A percentile compares a stretch with the other conserved stretches of the same genome.
These are phyloP conservation scores for Paramecium primaurelia DNA, from an alignment of 73 alveolate genomes.

Conservation along the genomic window DNA sequence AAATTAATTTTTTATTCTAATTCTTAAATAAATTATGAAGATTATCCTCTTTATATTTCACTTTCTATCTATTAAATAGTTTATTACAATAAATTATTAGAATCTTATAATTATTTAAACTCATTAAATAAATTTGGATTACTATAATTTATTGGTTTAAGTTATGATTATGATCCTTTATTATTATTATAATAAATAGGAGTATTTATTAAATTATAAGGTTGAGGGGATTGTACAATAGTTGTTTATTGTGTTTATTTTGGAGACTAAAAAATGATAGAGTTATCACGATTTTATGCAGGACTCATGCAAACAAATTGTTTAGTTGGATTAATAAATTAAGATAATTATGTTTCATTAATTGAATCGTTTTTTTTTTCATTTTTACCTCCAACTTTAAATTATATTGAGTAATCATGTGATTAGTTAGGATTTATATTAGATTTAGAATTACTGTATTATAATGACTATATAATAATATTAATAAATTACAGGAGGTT, in stretches of 20 bases:
- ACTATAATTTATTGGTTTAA: neutral
- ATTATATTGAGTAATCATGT: slow-evolving; percentile 18
- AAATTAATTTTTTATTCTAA: slow-evolving; percentile 32
- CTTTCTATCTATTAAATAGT: neutral
- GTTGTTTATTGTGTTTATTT: neutral
- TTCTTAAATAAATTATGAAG: neutral
- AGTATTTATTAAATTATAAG: neutral
- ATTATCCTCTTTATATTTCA: neutral
- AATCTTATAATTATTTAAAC: neutral
- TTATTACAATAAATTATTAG: neutral
- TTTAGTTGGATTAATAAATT: neutral
- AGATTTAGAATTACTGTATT: neutral
- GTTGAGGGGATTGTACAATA: neutral
- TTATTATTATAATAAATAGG: neutral
- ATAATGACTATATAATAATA: neutral
- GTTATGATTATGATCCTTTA: neutral
- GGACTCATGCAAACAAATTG: slow-evolving; percentile 39
- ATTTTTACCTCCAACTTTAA: slow-evolving; percentile 23
- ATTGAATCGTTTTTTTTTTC: neutral
- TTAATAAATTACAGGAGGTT: neutral
- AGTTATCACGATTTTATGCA: neutral
- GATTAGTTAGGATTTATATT: neutral
- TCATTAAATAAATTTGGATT: neutral
- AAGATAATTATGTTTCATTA: slow-evolving; percentile 31
- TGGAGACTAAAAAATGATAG: slow-evolving; percentile 9